Percentiles rank a stretch among this genome's conserved stretches.
These are phyloP conservation scores for Aegilops tauschii DNA, from an alignment of 176 grass and related monocot species.

Conservation along the genomic window DNA sequence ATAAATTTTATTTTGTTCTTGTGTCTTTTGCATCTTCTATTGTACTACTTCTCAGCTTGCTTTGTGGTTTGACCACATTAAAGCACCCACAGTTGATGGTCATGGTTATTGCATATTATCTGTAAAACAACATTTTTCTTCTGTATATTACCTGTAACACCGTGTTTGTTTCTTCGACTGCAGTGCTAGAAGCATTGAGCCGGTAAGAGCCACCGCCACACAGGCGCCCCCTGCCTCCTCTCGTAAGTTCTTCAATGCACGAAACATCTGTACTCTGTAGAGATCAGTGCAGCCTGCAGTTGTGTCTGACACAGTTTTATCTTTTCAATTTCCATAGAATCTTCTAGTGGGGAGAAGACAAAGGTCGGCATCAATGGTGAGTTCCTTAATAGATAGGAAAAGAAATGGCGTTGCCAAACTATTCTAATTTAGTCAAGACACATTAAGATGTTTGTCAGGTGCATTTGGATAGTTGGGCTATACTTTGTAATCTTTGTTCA, in stretches of 20 bases:
- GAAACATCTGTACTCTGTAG: neutral
- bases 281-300: neutral
- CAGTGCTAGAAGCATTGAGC: conserved; percentile 50
- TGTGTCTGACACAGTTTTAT: neutral
- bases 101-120: neutral
- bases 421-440: neutral
- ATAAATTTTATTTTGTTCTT: too few relatives aligned
- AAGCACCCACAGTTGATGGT: neutral
- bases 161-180: neutral
- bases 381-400: conserved; percentile 14
- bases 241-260: conserved; percentile 35
- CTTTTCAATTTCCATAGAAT: conserved; percentile 45
- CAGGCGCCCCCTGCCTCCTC: conserved; percentile 42
- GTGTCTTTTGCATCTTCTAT: too few relatives aligned
- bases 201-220: conserved; percentile 64
- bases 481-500: neutral
- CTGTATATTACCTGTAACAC: neutral
- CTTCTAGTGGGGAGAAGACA: conserved; percentile 48
- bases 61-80: neutral
- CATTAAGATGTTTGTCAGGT: neutral
- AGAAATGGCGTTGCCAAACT: neutral
- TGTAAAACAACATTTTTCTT: neutral
- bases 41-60: neutral
- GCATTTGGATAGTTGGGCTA: neutral
- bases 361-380: conserved; percentile 89